These are phyloP conservation scores for Melanopsichium pennsylvanicum DNA, from an alignment of 1,284 basidiomycete species.

Conservation along the genomic window DNA sequence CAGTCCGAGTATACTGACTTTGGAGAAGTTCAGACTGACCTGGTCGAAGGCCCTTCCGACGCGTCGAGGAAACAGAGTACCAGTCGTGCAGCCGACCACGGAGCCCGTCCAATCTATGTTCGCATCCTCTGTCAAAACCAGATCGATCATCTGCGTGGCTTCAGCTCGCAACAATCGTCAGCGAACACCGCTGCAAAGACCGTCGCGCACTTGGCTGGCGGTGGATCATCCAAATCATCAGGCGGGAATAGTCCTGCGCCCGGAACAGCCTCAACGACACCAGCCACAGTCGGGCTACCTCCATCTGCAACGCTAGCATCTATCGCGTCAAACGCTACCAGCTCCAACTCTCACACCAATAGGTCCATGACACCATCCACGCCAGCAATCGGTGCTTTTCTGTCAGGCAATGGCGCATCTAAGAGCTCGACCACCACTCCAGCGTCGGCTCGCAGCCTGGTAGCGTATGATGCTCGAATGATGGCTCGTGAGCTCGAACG, in stretches of 20 bases:
- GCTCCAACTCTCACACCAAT: constrained; percentile 37
- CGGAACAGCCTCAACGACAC: not conserved
- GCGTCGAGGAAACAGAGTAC: not conserved
- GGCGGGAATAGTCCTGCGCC: constrained; percentile 7
- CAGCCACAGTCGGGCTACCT: constrained; percentile 25
- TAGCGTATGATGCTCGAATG: constrained; percentile 35
- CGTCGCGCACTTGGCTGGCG: constrained; percentile 33
- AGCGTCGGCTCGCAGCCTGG: constrained; percentile 25
- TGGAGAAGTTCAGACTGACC: constrained; percentile 28
- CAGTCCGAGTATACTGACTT: constrained; percentile 24
- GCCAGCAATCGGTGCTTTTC: constrained; percentile 9
- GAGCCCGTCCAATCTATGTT: constrained; percentile 36
- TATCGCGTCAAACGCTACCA: constrained; percentile 47
- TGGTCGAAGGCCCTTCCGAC: constrained; percentile 17
- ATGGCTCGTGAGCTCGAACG: constrained; percentile 51
- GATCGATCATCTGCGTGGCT: constrained; percentile 49
- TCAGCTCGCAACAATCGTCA: constrained; percentile 13
- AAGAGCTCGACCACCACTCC: constrained; percentile 13
- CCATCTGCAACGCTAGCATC: constrained; percentile 33
- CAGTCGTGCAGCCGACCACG: constrained; percentile 8
- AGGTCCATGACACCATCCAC: constrained; percentile 19
- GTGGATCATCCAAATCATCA: constrained; percentile 8
- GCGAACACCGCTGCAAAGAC: constrained; percentile 16
- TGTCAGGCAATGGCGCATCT: constrained; percentile 3
- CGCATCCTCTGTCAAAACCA: constrained; percentile 55